Conservation (phyloP, 768 basidiomycete genomes). For the Boletus coccyginus region DNA sequence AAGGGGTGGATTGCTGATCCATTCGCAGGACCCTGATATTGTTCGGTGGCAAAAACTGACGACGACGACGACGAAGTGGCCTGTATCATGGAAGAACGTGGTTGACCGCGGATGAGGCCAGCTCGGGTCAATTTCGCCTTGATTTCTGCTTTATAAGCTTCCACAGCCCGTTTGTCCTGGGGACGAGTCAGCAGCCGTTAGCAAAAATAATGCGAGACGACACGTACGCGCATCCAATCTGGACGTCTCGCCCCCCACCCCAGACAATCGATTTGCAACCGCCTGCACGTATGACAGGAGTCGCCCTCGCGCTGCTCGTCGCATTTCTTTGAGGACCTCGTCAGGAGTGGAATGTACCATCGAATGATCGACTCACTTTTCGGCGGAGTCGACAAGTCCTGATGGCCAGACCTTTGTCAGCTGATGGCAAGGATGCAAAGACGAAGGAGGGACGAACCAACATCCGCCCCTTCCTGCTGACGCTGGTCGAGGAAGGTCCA, state of each 20-base stretch:
- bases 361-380: constrained; percentile 50
- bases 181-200: constrained; percentile 16
- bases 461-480: constrained; percentile 72
- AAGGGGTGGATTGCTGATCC: constrained; percentile 21
- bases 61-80: constrained; percentile 31
- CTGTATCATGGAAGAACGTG: constrained; percentile 54
- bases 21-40: constrained; percentile 24
- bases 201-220: neutral
- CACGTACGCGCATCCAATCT: constrained; percentile 83
- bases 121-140: constrained; percentile 76
- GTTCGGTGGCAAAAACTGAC: constrained; percentile 34
- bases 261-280: constrained; percentile 76
- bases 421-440: neutral
- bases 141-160: constrained; percentile 80
- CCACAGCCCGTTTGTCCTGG: constrained; percentile 80
- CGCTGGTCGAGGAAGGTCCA: constrained; percentile 50
- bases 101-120: constrained; percentile 81
- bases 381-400: constrained; percentile 85
- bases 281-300: constrained; percentile 78
- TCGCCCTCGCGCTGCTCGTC: constrained; percentile 81
- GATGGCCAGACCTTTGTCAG: constrained; percentile 7
- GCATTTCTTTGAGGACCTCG: constrained; percentile 61
- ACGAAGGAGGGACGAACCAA: constrained; percentile 51
- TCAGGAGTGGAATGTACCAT: neutral
- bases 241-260: constrained; percentile 84